These are phyloP conservation scores for Stachybotrys chartarum DNA, from an alignment of 2,329 filamentous ascomycete genomes.

Conservation along the genomic window DNA sequence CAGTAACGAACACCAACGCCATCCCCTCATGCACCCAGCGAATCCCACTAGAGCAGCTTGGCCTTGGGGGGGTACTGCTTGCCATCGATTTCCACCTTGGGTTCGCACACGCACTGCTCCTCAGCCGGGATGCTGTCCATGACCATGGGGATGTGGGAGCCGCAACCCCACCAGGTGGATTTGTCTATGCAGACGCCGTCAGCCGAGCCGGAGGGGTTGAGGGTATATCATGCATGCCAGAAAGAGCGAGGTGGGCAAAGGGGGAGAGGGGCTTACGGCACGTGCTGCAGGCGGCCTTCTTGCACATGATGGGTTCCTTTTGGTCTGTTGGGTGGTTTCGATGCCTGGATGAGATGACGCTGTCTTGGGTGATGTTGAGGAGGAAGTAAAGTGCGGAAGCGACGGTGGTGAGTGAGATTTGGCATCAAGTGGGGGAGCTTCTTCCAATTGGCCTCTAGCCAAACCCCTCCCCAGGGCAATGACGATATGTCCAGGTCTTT, in stretches of 20 bases:
- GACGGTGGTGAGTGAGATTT: no score
- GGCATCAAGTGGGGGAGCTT: no score
- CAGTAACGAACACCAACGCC: no score
- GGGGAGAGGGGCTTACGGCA: slow-evolving; percentile 46
- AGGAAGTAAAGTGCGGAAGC: neutral
- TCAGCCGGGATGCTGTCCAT: slow-evolving; percentile 51
- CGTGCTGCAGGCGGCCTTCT: slow-evolving; percentile 51
- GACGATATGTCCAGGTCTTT: no score
- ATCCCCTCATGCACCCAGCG: no score
- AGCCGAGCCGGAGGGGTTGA: no score
- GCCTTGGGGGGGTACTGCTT: slow-evolving; percentile 60
- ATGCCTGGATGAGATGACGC: no score
- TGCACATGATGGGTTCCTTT: slow-evolving; percentile 48
- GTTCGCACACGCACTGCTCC: slow-evolving; percentile 60
- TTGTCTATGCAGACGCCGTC: slow-evolving; percentile 36
- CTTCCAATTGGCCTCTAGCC: no score
- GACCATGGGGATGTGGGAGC: slow-evolving; percentile 52
- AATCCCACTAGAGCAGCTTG: slow-evolving; percentile 7
- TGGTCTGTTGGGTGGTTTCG: neutral
- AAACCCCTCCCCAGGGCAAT: no score
- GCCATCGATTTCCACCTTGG: slow-evolving; percentile 53
- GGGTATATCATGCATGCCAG: no score
- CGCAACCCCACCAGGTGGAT: slow-evolving; percentile 59
- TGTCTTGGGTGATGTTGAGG: neutral
- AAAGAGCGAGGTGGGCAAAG: neutral